phyloP scores from a whole-genome alignment of 2,329 filamentous ascomycete genomes.

The Aspergillus fructus region DNA sequence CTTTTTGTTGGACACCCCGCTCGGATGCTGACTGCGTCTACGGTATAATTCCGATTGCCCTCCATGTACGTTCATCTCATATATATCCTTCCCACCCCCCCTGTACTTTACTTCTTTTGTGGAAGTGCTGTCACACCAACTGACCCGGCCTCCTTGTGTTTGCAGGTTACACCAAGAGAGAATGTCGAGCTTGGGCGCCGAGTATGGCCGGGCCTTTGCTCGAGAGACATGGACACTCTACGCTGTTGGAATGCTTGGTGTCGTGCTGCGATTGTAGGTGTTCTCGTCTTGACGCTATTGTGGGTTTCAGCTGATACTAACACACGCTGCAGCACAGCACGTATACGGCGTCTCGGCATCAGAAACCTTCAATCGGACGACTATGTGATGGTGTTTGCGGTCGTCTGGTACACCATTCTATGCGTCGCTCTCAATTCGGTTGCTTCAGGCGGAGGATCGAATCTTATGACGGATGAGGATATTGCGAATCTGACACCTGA shows the following conservation, averaged over 20 bases:
- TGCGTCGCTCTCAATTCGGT: constrained; percentile 56
- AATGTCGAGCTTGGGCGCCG: constrained; percentile 31
- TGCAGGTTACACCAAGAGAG: constrained; percentile 21
- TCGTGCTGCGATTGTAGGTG: constrained; percentile 40
- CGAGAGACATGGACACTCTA: constrained; percentile 45
- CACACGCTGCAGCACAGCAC: constrained; percentile 32
- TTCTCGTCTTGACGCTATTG: constrained; percentile 21
- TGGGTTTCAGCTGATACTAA: neutral
- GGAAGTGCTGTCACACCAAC: neutral
- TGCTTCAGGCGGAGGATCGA: constrained; percentile 56
- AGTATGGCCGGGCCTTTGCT: constrained; percentile 29
- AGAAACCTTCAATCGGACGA: constrained; percentile 56
- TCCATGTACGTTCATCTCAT: neutral
- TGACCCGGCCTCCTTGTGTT: constrained; percentile 7
- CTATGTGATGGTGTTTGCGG: constrained; percentile 54
- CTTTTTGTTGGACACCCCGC: neutral
- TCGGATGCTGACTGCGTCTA: neutral
- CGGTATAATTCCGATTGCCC: neutral
- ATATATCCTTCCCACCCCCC: constrained; percentile 8
- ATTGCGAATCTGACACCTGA: constrained; percentile 46
- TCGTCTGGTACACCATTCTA: constrained; percentile 57
- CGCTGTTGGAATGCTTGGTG: constrained; percentile 37
- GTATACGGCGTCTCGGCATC: constrained; percentile 45
- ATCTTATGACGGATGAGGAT: constrained; percentile 56
- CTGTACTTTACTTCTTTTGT: constrained; percentile 1